Evolutionary conservation across 2,329 filamentous ascomycete genomes (phyloP).

Genomic region (Ascochyta fabae): DNA sequence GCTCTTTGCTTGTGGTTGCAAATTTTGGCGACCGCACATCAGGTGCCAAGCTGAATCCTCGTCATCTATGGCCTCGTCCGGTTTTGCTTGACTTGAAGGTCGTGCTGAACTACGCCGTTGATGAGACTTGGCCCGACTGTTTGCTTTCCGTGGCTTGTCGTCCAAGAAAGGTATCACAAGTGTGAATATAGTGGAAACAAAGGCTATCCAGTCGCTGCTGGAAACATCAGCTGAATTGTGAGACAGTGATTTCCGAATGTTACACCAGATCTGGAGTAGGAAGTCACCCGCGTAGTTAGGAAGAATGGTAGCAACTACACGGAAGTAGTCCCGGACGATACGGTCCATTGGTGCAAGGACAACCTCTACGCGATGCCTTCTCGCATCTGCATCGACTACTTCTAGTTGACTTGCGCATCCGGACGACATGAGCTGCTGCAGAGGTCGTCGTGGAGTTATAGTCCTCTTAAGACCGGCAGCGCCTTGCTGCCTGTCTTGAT

Average conservation of each 20-base stretch:
- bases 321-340: slow-evolving; percentile 40
- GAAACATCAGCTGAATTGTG: slow-evolving; percentile 14
- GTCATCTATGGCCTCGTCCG: slow-evolving; percentile 31
- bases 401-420: slow-evolving; percentile 39
- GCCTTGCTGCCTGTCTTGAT: slow-evolving; percentile 35
- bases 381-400: slow-evolving; percentile 40
- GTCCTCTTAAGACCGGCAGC: slow-evolving; percentile 45
- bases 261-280: slow-evolving; percentile 49
- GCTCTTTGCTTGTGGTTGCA: slow-evolving; percentile 33
- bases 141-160: slow-evolving; percentile 32
- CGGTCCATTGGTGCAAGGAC: slow-evolving; percentile 38
- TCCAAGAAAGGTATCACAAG: slow-evolving; percentile 48
- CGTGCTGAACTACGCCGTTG: slow-evolving; percentile 35
- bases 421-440: slow-evolving; percentile 33
- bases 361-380: slow-evolving; percentile 42
- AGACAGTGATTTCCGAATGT: slow-evolving; percentile 36
- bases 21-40: slow-evolving; percentile 43
- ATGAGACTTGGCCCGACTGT: slow-evolving; percentile 23
- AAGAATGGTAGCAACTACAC: slow-evolving; percentile 41
- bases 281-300: slow-evolving; percentile 47
- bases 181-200: slow-evolving; percentile 50
- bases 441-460: slow-evolving; percentile 29
- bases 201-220: slow-evolving; percentile 48
- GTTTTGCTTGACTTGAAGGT: slow-evolving; percentile 31
- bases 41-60: slow-evolving; percentile 40